Base-by-base conservation (phyloP, 2,329 filamentous ascomycete genomes). In the Talaromyces piceae region DNA sequence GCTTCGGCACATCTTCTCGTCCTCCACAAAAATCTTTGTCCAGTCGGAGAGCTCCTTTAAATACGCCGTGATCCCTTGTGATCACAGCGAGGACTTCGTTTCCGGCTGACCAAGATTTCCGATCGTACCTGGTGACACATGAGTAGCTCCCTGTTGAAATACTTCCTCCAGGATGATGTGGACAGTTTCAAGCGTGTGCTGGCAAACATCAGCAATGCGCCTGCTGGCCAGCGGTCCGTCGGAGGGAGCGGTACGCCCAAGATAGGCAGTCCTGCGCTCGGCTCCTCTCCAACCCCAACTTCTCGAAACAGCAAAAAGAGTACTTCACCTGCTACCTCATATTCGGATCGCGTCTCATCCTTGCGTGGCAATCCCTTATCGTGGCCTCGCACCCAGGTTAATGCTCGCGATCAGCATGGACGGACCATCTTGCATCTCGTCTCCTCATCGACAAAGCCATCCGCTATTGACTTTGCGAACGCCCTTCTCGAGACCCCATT, bases 131-230 rank as follows among this genome's bases (percentile, higher is more conserved):
- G 60, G 61, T 70, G 68, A 74, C 83, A 82, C 83, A 93, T 97
- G 91, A 97, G 88, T 85, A 86, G 90, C 77, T 82, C 87, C 81
- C 83, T 98, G 71, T 96, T 91, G 91, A 91, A 90, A 80, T 88
- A 82, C 70, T 97, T 91, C 71, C 86, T 94, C 78, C 87, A 96
- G 83, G 88, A 96, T 80, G 90, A 98, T 83, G 87, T 95, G 83
- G 91, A 95, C 70, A 83, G 77, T 67, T 97, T 98, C 80, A 86
- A 87, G 75, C 86, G 86, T 76, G 81, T 94, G 67, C 80, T 98
- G 80, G 84, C 84, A 66, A 82, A 82, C 69, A 78, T 85, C 72
- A 77, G 78, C 66, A 78, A 73, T 78, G 74, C 66, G 41, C 56
- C 62, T 54, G 63, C 62, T 55, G 58, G 64, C 43, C 67, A 64